Percentiles rank a stretch among this genome's conserved stretches.
phyloP scores from a whole-genome alignment of 768 basidiomycete genomes.

The Hygrophorus pudorinus region DNA sequence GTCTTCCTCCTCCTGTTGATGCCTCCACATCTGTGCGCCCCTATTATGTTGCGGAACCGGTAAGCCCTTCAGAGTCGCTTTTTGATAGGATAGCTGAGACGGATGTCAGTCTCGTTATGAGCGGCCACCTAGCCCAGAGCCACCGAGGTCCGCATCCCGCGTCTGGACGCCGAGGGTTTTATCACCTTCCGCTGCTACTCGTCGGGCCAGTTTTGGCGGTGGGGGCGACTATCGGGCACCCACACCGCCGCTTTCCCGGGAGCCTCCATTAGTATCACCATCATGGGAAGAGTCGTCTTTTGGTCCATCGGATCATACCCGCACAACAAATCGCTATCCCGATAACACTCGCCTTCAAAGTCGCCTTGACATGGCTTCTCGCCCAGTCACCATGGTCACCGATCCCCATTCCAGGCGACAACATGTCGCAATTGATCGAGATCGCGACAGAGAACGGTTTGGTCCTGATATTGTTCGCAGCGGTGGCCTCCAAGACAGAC shows the following conservation, averaged over 20 bases:
- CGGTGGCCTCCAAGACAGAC: constrained; percentile 13
- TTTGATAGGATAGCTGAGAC: not conserved
- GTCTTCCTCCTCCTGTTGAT: not conserved
- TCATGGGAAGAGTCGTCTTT: constrained; percentile 10
- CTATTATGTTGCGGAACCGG: not conserved
- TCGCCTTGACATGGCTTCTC: not conserved
- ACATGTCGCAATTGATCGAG: not conserved
- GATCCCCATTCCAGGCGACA: constrained; percentile 1
- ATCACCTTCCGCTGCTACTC: constrained; percentile 11
- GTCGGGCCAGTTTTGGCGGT: constrained; percentile 2
- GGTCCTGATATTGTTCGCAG: not conserved
- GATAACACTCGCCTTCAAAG: constrained; percentile 8
- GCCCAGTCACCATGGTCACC: constrained; percentile 1
- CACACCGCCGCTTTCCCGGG: constrained; percentile 20
- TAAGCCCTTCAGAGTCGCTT: not conserved
- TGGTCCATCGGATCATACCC: constrained; percentile 8
- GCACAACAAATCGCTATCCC: constrained; percentile 9
- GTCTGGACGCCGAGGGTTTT: constrained; percentile 15
- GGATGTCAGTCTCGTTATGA: not conserved
- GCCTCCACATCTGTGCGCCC: not conserved
- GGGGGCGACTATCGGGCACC: constrained; percentile 12
- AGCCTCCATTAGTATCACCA: constrained; percentile 18
- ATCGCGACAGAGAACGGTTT: not conserved
- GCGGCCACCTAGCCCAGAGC: not conserved
- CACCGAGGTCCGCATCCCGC: constrained; percentile 6